Evolutionary conservation across 2,329 filamentous ascomycete genomes (phyloP), one percentile per base, ranked within the genome.

Genomic region (Ceratocystis huliohia): DNA sequence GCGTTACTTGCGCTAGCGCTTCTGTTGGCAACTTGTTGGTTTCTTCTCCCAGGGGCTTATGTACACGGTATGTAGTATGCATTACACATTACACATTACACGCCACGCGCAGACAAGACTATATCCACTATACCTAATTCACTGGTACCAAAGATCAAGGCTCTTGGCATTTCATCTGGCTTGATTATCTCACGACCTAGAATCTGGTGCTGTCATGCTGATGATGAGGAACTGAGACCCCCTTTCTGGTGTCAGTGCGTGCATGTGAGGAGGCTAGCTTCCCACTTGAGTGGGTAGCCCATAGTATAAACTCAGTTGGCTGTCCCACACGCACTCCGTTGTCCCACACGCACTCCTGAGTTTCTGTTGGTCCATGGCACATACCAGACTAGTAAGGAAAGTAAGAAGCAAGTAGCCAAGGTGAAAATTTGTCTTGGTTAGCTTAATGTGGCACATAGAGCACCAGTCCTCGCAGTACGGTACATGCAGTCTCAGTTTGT

Each of bases 221-320:
- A 37, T 33, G 56, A 59, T 37, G 22, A 22, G 56, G 30, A 37
- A 59, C 56, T 59, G 28, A 33, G 56, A 59, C 56, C 56, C 53
- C 56, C 56, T 59, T 59, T 59, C 15, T 59, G 17, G 56, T 6
- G 28, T 59, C 56, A 59, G 56, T 59, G 25, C 56, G 48, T 20
- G 46, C 17, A 50, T n/a, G 46, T 50, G 25, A 33, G 15, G 17
- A 30, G 22, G 28, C 15, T 59, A 33, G 28, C 53, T 37, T 59
- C 53, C 28, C 28, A 59, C 48, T 53, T 53, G 7, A 15, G 48
- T 53, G 25, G 13, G 33, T 30, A 37, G 33, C 13, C 28, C 25
- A 59, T 33, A 37, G 28, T 15, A 20, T 15, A 7, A 28, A n/a
- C 15, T 37, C 28, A 30, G 48, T 28, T 53, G 48, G 8, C 1